A percentile compares a stretch with the other conserved stretches of the same genome.
Conservation (phyloP, 2,329 filamentous ascomycete genomes). For the Aureobasidium sp. region DNA sequence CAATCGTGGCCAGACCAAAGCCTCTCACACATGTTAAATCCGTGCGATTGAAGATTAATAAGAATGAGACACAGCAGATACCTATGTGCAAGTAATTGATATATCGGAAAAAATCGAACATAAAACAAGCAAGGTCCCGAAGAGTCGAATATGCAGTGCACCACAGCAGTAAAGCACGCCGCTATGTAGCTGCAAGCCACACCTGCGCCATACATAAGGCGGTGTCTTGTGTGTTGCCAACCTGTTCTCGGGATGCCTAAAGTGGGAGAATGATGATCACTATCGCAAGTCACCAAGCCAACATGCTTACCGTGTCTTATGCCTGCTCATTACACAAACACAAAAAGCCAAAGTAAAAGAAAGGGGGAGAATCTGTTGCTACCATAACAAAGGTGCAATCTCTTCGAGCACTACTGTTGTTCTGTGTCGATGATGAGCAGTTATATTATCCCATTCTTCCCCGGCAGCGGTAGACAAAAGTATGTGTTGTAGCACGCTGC, state of each 20-base stretch:
- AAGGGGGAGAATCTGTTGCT: neutral
- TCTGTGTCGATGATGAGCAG: neutral
- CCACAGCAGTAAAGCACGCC: neutral
- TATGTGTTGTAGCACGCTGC: constrained; percentile 1
- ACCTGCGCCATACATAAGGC: neutral
- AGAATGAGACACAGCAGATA: too few species aligned
- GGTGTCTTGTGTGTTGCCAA: neutral
- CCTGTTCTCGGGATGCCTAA: neutral
- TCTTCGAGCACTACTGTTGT: neutral
- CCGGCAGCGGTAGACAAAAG: neutral
- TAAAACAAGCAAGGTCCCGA: neutral
- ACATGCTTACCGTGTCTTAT: too few species aligned
- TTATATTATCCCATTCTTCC: neutral
- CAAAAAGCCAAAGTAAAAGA: neutral
- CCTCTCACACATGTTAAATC: too few species aligned
- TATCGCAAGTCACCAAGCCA: neutral
- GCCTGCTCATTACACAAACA: neutral
- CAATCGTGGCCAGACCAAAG: too few species aligned
- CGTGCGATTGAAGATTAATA: too few species aligned
- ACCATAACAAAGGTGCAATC: neutral
- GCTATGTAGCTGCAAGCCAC: neutral
- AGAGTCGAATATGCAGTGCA: neutral
- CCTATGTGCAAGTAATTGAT: neutral
- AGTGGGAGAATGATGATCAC: constrained; percentile 1
- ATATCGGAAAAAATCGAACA: neutral